Base-by-base conservation (phyloP, 192 early-diverging fungal genomes). In the Coemansia sp. region DNA sequence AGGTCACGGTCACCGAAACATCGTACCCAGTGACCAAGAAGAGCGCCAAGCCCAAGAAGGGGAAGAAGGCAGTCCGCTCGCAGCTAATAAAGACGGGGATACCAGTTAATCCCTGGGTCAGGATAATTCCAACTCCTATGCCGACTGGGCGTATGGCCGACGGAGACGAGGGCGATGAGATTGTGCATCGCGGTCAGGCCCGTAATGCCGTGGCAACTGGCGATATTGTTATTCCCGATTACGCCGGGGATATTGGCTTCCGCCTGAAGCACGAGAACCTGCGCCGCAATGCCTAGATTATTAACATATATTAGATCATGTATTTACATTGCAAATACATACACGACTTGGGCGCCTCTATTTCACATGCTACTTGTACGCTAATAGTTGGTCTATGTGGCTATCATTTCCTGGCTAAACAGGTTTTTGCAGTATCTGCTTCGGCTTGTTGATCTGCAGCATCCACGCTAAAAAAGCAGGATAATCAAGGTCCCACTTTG, bases 161-260 rank as follows among this genome's bases (percentile, higher is more conserved):
- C 12, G 53, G 53, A 18, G 45, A 47, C 30, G 12, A 55, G 27
- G 15, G 29, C 15, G 29, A 55, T 2, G 53, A 55, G 53, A 16
- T 30, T 30, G 53, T 32, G 29, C 53, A 32, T 13, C 53, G 15
- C 11, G 53, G 53, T 4, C 53, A 55, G 24, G 27, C 27, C 12
- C 53, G 53, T 30, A 16, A 16, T 6, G 13, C 15, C 0, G 29
- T 7, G 29, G 53, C 32, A 30, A 30, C 29, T 10, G 29, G 3
- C 29, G 15, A 34, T 16, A 55, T 32, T 13, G 24, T 27, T 16
- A 32, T 32, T 3, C 53, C 53, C 4, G 53, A 30, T 3, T 55
- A 55, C 18, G 30, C 53, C 15, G 53, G 64, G 43, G 69, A 71
- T 24, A n/a, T 71, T 38, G 69, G 69, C 20, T 49, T 71, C 56